Evolutionary conservation across 306 rosid genomes (phyloP), one percentile per base, ranked within the genome.

Genomic region (Cucurbita pepo): DNA sequence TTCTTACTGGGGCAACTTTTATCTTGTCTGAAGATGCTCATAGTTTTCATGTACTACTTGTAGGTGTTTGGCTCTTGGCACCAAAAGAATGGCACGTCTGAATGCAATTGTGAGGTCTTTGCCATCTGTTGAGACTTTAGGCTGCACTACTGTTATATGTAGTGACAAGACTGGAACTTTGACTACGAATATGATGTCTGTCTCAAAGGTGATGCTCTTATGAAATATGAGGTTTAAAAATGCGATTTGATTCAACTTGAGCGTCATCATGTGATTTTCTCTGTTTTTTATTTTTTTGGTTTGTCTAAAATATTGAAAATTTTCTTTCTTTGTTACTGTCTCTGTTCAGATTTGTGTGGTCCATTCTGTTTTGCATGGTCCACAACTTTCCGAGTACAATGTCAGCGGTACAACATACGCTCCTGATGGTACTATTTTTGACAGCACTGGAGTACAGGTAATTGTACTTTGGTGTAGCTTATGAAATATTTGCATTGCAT

Each of bases 171-270:
- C 98, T 50, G 98, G 98, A 79, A 94, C 98, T 59, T 80, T 94
- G 77, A 94, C 98, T 30, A 94, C 98, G 67, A 94, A 94, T 85
- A 90, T 90, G 97, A 94, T 94, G 97, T 90, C 98, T 73, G 97
- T 82, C 30, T 86, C 89, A 4, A 94, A 94, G 96, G 97, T 90
- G 77, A 82, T 61, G 52, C 75, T 72, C 72, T 63, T 56, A 47
- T 41, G 62, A 25, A 56, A 73, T 52, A 61, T 57, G 56, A 72
- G 44, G 8, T 3, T 50, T 57, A 38, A 16, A 61, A 38, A 15
- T 14, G 5, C 16, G 69, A 38, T 38, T 44, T 19, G 52, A 10
- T 10, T 43, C 8, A 30, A 30, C 60, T 34, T 48, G 56, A 45
- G 34, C 3, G 30, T 34, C 57, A 69, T 44, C 19, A 50, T 41